Base-by-base conservation (phyloP, 768 basidiomycete species). In the Leccinum truebloodii region DNA sequence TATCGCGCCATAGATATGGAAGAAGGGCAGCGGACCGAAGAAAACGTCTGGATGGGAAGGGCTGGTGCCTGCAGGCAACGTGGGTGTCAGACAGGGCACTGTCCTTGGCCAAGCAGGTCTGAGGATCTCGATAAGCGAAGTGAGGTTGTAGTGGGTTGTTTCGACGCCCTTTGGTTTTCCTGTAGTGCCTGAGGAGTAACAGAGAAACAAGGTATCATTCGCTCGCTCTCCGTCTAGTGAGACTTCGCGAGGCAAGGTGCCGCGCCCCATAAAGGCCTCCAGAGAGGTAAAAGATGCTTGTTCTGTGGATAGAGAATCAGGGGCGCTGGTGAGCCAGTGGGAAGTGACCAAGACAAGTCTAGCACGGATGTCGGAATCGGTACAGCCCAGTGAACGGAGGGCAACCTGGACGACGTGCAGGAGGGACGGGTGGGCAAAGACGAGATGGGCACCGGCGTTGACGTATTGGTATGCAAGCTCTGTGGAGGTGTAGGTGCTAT, bases 131-230 rank as follows among this genome's bases (percentile, higher is more conserved):
- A 87, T 65, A 54, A 88, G 78, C 10, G 85, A 78, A 1, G 81
- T 84, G 52, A 94, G 71, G 65, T 94, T 94, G 59, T 81, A 78
- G 69, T 88, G 87, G 0, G 86, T 88, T 0, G 87, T 87, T 83
- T 80, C 76, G 20, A 85, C 83, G 6, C 83, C 92, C 73, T 94
- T 94, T 3, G 92, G 86, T 63, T 86, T 85, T 2, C 91, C 89
- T 0, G 89, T 91, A 1, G 91, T 93, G 5, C 91, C 91, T 70
- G 75, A 76, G 6, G 75, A 78, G 59, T 91, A 91, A 59, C 87
- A 90, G 41, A 92, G 68, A 63, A 84, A 84, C 3, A 78, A 72
- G 0, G 90, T 90, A 65, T 89, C 86, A 56, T 86, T 69, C 2
- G 85, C 77, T 20, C 76, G 68, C 0, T 77, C 63, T 0, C 82